Conservation (phyloP, 106 monocot genomes). For the Acorus calamus region DNA sequence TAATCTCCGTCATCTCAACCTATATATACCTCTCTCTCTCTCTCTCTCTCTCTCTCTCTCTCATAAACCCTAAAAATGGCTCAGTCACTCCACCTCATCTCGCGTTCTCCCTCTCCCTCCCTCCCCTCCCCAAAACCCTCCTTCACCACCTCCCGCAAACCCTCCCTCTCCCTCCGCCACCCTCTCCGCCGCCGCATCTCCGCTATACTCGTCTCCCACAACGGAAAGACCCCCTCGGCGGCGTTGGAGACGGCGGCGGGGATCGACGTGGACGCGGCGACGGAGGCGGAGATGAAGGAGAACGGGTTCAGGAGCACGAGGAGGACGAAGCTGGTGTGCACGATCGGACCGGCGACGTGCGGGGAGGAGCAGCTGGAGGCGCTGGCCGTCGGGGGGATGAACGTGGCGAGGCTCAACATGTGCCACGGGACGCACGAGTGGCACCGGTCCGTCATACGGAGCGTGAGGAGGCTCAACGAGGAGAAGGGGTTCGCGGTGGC, state of each 20-base stretch:
- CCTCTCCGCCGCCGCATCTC: slow-evolving; percentile 11
- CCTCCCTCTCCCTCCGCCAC: background rate
- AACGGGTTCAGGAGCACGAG: slow-evolving; percentile 83
- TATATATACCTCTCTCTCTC: too few species aligned
- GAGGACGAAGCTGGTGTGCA: slow-evolving; percentile 90
- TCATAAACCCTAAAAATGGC: too few species aligned
- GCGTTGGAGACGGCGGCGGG: slow-evolving; percentile 4
- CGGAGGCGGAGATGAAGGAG: slow-evolving; percentile 95
- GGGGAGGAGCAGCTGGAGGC: slow-evolving; percentile 77
- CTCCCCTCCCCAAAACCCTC: slow-evolving; percentile 1
- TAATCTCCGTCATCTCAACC: too few species aligned
- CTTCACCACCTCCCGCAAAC: slow-evolving; percentile 1
- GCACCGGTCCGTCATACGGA: slow-evolving; percentile 73
- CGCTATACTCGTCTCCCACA: slow-evolving; percentile 10
- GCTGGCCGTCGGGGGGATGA: slow-evolving; percentile 94
- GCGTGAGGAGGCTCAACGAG: slow-evolving; percentile 74
- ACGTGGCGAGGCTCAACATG: slow-evolving; percentile 95
- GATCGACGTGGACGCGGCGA: slow-evolving; percentile 74
- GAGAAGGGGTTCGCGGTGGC: slow-evolving; percentile 90
- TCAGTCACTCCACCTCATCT: background rate
- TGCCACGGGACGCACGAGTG: slow-evolving; percentile 89
- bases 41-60: too few species aligned
- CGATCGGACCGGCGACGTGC: slow-evolving; percentile 89
- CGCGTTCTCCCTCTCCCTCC: slow-evolving; percentile 3
- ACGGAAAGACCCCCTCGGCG: slow-evolving; percentile 6